Conservation (phyloP, 1,139 yeast genomes). For the Zhuliangozyma blackwelliae region DNA sequence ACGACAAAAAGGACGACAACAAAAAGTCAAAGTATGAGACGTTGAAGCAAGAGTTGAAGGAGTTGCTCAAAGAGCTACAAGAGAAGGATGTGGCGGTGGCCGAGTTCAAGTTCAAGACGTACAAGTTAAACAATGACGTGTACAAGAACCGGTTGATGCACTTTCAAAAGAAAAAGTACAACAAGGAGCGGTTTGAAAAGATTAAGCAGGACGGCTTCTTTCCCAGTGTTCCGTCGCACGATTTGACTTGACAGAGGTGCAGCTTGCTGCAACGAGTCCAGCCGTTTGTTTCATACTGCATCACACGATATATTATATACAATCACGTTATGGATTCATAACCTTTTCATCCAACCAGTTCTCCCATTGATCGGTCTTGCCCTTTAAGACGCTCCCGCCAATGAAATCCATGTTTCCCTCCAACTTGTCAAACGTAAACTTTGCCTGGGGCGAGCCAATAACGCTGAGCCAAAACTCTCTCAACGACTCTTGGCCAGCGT, state of each 20-base stretch:
- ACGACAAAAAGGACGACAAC: constrained; percentile 7
- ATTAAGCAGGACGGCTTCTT: constrained; percentile 43
- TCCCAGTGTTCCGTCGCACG: constrained; percentile 50
- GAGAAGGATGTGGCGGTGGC: constrained; percentile 18
- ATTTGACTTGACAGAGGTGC: constrained; percentile 1
- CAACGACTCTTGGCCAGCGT: constrained; percentile 20
- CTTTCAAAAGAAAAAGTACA: constrained; percentile 19
- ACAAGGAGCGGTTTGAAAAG: constrained; percentile 37
- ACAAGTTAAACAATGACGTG: constrained; percentile 48
- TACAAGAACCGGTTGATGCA: constrained; percentile 46
- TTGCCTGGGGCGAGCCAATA: constrained; percentile 34
- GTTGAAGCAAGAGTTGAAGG: constrained; percentile 16
- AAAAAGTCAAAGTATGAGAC: constrained; percentile 10
- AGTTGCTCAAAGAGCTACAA: constrained; percentile 20
- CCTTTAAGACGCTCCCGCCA: constrained; percentile 64
- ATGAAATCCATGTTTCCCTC: constrained; percentile 72
- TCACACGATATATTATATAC: not conserved
- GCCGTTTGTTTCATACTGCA: not conserved
- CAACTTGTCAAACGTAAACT: constrained; percentile 57
- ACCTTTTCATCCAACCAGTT: constrained; percentile 77
- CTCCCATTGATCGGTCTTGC: constrained; percentile 57
- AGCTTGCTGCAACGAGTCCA: not conserved
- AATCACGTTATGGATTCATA: constrained; percentile 37
- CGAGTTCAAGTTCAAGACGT: constrained; percentile 40
- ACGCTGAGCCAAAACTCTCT: constrained; percentile 44